These are phyloP conservation scores for Themeda triandra DNA, from an alignment of 176 grass and related monocot genomes.

Conservation along the genomic window DNA sequence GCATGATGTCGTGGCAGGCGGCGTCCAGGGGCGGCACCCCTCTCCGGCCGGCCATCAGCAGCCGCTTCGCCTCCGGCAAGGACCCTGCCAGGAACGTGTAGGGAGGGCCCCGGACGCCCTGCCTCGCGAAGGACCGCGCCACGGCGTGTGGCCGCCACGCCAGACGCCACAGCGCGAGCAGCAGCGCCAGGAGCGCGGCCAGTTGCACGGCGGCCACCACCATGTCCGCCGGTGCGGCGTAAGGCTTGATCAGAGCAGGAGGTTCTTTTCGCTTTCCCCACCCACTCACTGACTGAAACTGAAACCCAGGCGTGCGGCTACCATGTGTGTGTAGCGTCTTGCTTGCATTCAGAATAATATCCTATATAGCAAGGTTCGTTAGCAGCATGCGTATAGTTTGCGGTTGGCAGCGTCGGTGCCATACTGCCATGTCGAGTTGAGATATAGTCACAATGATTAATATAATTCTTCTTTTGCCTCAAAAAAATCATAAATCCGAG, in stretches of 20 bases:
- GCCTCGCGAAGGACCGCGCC: slow-evolving; percentile 11
- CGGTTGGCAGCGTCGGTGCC: background rate
- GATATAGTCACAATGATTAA: background rate
- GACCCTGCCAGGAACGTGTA: slow-evolving; percentile 41
- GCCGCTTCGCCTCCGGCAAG: slow-evolving; percentile 28
- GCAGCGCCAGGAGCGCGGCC: background rate
- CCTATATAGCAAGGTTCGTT: background rate
- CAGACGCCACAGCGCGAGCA: slow-evolving; percentile 30
- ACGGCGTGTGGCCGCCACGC: slow-evolving; percentile 33
- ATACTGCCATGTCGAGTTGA: background rate
- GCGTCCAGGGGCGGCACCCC: slow-evolving; percentile 25
- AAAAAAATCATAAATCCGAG: no score
- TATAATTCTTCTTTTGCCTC: no score
- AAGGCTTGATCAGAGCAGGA: background rate
- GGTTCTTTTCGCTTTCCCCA: background rate
- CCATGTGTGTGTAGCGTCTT: background rate
- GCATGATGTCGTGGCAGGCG: slow-evolving; percentile 33
- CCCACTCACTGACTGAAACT: background rate
- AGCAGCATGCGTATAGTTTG: background rate
- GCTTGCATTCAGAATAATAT: background rate
- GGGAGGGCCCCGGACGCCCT: slow-evolving; percentile 42
- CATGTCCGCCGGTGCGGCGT: background rate
- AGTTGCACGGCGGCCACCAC: background rate
- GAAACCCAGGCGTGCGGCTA: background rate
- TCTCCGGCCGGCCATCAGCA: slow-evolving; percentile 8